Conservation (phyloP, 208 protist genomes). For the Perkinsela sp. region DNA sequence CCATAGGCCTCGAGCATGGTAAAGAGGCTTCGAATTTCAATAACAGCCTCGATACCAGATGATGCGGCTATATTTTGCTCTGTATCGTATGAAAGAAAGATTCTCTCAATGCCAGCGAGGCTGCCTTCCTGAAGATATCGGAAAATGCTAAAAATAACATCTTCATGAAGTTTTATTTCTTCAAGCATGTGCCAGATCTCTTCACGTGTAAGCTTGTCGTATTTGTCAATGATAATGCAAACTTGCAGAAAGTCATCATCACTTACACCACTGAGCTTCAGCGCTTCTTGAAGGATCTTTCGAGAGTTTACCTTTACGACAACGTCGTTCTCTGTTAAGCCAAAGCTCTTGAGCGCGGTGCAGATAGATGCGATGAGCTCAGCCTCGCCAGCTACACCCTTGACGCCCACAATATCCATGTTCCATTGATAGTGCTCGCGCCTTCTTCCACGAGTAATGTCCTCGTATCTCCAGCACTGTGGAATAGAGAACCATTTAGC, state of each 20-base stretch:
- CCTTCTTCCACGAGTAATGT: slow-evolving; percentile 66
- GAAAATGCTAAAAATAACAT: slow-evolving; percentile 35
- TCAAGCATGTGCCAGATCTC: slow-evolving; percentile 38
- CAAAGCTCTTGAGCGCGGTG: slow-evolving; percentile 32
- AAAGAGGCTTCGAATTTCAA: slow-evolving; percentile 57
- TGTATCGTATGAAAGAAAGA: too few species aligned
- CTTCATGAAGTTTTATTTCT: slow-evolving; percentile 17
- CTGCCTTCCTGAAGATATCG: slow-evolving; percentile 34
- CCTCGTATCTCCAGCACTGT: slow-evolving; percentile 83
- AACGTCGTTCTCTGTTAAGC: slow-evolving; percentile 55
- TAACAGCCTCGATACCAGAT: slow-evolving; percentile 15
- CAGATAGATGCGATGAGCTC: slow-evolving; percentile 64
- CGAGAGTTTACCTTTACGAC: slow-evolving; percentile 69
- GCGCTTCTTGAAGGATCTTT: slow-evolving; percentile 55
- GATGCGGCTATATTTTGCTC: too few species aligned
- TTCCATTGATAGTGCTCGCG: slow-evolving; percentile 89
- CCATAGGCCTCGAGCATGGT: slow-evolving; percentile 55
- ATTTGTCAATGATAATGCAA: slow-evolving; percentile 79
- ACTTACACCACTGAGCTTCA: slow-evolving; percentile 29
- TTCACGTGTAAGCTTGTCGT: slow-evolving; percentile 63
- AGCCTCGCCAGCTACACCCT: slow-evolving; percentile 53
- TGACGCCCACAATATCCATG: slow-evolving; percentile 80
- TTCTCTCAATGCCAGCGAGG: slow-evolving; percentile 36
- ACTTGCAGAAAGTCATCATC: slow-evolving; percentile 49
- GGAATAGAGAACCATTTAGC: slow-evolving; percentile 80